A percentile compares a stretch with the other conserved stretches of the same genome.
Evolutionary conservation across 345 rosid species (phyloP).

Genomic region (Ceriops decandra): DNA sequence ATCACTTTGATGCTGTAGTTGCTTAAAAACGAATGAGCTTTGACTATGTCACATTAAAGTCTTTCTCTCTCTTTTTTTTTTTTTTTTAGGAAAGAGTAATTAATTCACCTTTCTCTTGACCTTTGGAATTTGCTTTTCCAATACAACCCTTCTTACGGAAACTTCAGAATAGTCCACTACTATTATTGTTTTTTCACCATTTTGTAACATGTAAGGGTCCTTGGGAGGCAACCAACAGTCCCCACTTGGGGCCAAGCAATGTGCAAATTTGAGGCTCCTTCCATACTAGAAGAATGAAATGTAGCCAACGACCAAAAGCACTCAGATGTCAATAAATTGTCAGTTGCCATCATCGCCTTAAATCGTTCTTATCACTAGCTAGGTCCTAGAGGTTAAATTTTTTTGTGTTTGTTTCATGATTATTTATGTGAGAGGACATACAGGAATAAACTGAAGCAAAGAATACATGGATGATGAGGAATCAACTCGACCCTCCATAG

Average conservation of each 20-base stretch:
- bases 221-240: not conserved
- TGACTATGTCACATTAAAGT: too few species aligned
- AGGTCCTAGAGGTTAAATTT: not conserved
- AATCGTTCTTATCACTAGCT: not conserved
- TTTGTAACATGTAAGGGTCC: not conserved
- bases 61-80: too few species aligned
- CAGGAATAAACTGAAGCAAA: not conserved
- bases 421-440: not conserved
- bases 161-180: too few species aligned
- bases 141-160: too few species aligned
- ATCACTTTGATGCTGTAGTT: too few species aligned
- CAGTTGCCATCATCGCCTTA: not conserved
- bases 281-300: slow-evolving; percentile 15
- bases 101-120: too few species aligned
- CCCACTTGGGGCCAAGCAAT: not conserved
- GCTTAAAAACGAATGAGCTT: too few species aligned
- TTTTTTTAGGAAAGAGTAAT: too few species aligned
- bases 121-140: too few species aligned
- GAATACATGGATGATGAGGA: slow-evolving; percentile 14
- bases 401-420: not conserved
- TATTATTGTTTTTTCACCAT: too few species aligned
- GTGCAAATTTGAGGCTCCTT: slow-evolving; percentile 7
- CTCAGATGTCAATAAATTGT: not conserved
- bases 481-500: slow-evolving; percentile 24
- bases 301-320: not conserved